Evolutionary conservation across 495 filamentous ascomycete genomes (phyloP), one percentile per base, ranked within the genome.

Genomic region (Cetradonia linearis): DNA sequence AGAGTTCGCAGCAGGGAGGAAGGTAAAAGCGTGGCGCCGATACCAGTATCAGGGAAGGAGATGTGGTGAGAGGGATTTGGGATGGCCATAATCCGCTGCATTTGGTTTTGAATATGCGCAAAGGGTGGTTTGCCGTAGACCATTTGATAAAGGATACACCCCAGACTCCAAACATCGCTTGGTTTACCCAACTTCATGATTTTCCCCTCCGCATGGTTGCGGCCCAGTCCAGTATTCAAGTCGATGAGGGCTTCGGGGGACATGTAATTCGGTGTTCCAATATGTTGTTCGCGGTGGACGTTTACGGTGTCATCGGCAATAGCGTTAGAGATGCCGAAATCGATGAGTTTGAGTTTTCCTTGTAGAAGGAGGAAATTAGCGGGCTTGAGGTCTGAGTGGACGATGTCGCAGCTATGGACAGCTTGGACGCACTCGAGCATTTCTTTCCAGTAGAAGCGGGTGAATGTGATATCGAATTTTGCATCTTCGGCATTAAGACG

Each of bases 251-350:
- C 87, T 70, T 98, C 93, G 1, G 93, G 93, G 3, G 89, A 91
- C 94, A 98, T 97, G 77, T 97, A 98, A 70, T 96, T 98, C 2
- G 94, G 90, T 2, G 93, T 98, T 30, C 93, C 93, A 60, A 96
- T 83, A 71, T 96, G 89, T 20, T 86, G 86, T 66, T 98, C 94
- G 59, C 93, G 87, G 70, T 98, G 92, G 25, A 98, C 91, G 64
- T 98, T 98, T 67, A 96, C 88, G 1, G 93, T 98, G 71, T 96
- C 82, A 65, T 97, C 93, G 67, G 93, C 59, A 67, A 98, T 97
- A 28, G 93, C 89, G 68, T 96, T 95, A 57, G 93, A 92, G 68
- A 98, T 98, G 63, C 93, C 93, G 70, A 98, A 98, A 71, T 95
- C 89, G 63, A 95, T 95, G 49, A 95, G 77, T 69, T 94, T 94